Evolutionary conservation across 305 asterid species (phyloP).

Genomic region (Fraxinus sp.): DNA sequence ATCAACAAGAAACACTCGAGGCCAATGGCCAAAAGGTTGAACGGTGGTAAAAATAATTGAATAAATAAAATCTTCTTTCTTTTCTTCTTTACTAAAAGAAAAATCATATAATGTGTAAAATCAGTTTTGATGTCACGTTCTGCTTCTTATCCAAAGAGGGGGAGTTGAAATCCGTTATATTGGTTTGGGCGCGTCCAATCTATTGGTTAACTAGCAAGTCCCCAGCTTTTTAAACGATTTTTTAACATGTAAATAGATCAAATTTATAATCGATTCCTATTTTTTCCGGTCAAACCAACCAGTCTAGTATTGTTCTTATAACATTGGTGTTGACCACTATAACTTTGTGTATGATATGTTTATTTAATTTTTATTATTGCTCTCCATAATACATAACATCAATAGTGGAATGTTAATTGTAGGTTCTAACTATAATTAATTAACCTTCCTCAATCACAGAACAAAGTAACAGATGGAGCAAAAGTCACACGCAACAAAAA

Average conservation of each 20-base stretch:
- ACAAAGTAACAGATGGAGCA: slow-evolving; percentile 5
- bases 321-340: not conserved
- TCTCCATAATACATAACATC: not conserved
- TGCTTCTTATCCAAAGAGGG: not conserved
- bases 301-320: not conserved
- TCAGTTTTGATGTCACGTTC: not conserved
- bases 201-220: not conserved
- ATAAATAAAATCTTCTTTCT: not conserved
- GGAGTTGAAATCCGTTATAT: not conserved
- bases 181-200: not conserved
- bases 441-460: not conserved
- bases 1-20: not conserved
- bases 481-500: slow-evolving; percentile 6
- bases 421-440: not conserved
- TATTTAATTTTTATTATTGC: not conserved
- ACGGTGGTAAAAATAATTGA: not conserved
- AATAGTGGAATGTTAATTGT: not conserved
- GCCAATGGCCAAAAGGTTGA: not conserved
- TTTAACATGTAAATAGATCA: not conserved
- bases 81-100: not conserved
- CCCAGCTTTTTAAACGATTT: not conserved
- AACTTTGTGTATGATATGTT: not conserved
- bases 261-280: not conserved
- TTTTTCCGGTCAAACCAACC: not conserved
- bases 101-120: too few species aligned